Evolutionary conservation across 768 basidiomycete species (phyloP), one percentile per base, ranked within the genome.

Genomic region (Chalciporus pseudorubinellus): DNA sequence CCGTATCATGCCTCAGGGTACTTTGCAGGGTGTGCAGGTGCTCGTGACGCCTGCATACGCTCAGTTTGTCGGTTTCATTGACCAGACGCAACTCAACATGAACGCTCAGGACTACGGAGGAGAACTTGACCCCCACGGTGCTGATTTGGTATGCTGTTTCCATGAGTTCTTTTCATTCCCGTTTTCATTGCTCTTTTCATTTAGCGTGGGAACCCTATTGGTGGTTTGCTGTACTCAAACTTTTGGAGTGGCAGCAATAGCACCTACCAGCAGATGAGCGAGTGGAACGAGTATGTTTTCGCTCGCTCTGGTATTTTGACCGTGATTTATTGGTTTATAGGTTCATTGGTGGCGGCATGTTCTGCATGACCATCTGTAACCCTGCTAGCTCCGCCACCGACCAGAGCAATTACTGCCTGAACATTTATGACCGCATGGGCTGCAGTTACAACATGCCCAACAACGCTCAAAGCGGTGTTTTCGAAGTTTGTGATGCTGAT

Each of bases 191-290:
- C 16, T 3, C 1, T 13, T 39, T 26, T 40, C 6, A 5, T n/a
- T 13, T 57, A 85, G 80, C 81, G 85, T 55, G 91, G 90, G n/a
- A 93, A 91, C 72, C 87, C 87, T 3, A 73, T 89, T 22, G 89
- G 89, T 56, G 86, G 81, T 44, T 65, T 90, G 22, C 51, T 89
- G 39, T 92, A 77, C 72, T 82, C 87, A 0, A 83, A 72, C 52
- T 77, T 70, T 11, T 84, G 51, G 49, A 59, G 69, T 55, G 63
- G 56, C 41, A 65, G 73, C 58, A 77, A 75, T 57, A 62, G 58
- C 53, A 67, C 72, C 0, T 74, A 69, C 60, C 59, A 66, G 11
- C 89, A 92, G 61, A 74, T 84, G 21, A 70, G 71, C 3, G 80
- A 89, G 59, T 90, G 89, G 89, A 76, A 76, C 66, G 75, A 76